Evolutionary conservation across 768 basidiomycete species (phyloP).

Genomic region (Hydnomerulius pinastri): DNA sequence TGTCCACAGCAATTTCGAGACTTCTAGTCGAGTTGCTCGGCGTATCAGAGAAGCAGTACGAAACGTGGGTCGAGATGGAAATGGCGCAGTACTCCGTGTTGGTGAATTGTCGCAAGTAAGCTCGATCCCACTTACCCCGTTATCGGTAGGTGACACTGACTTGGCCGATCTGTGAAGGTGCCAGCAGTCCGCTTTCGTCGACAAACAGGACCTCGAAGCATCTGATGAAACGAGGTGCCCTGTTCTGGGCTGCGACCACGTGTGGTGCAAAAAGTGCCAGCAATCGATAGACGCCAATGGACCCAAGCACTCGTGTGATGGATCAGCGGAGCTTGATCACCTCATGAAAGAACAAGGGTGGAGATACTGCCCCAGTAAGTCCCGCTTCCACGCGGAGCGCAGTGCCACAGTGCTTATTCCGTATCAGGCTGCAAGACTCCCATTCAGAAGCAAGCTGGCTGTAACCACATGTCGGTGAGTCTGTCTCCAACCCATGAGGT

Average conservation of each 20-base stretch:
- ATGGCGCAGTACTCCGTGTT: constrained; percentile 43
- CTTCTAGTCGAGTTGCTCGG: constrained; percentile 43
- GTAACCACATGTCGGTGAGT: constrained; percentile 61
- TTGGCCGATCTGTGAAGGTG: constrained; percentile 42
- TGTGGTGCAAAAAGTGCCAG: constrained; percentile 64
- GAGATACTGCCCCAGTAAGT: constrained; percentile 61
- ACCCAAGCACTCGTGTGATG: constrained; percentile 59
- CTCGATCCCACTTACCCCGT: not conserved
- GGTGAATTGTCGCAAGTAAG: constrained; percentile 52
- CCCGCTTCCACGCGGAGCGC: not conserved
- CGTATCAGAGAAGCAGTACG: constrained; percentile 45
- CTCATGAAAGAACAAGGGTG: constrained; percentile 56
- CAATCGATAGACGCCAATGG: constrained; percentile 37
- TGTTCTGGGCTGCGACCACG: constrained; percentile 45
- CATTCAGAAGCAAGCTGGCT: constrained; percentile 52
- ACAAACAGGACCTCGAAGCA: constrained; percentile 46
- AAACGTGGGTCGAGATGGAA: constrained; percentile 48
- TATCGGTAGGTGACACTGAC: not conserved
- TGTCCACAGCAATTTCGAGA: constrained; percentile 38
- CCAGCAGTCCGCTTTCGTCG: constrained; percentile 49
- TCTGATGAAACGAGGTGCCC: constrained; percentile 50
- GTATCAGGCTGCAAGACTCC: constrained; percentile 47
- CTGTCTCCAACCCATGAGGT: no score
- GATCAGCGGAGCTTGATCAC: constrained; percentile 51
- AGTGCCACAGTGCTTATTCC: not conserved